These are phyloP conservation scores for Neofusicoccum umdonicola DNA, from an alignment of 2,329 filamentous ascomycete species.

Conservation along the genomic window DNA sequence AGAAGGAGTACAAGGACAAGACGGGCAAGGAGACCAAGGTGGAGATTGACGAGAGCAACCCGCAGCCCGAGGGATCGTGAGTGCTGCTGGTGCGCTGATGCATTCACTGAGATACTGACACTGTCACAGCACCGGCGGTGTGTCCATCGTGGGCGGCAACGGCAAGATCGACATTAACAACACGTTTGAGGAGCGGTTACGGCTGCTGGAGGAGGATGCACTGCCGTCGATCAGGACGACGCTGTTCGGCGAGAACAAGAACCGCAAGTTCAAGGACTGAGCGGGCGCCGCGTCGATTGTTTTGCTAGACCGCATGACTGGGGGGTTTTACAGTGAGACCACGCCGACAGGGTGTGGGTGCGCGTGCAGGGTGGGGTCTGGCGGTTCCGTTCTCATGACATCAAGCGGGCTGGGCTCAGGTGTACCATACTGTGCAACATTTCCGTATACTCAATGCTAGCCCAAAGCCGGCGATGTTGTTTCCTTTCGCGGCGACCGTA, in stretches of 20 bases:
- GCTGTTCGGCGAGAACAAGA: slow-evolving; percentile 90
- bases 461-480: neutral
- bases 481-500: neutral
- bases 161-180: slow-evolving; percentile 99
- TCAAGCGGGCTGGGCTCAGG: slow-evolving; percentile 12
- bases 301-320: neutral
- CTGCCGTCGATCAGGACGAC: slow-evolving; percentile 81
- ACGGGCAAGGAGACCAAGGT: slow-evolving; percentile 67
- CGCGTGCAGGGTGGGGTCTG: neutral
- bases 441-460: slow-evolving; percentile 8
- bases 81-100: slow-evolving; percentile 32
- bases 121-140: slow-evolving; percentile 71
- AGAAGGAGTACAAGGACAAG: slow-evolving; percentile 80
- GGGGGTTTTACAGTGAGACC: neutral
- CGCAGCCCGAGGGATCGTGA: slow-evolving; percentile 79
- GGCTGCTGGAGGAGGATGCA: slow-evolving; percentile 78
- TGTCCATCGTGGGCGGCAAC: slow-evolving; percentile 72
- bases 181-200: slow-evolving; percentile 89
- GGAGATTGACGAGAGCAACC: slow-evolving; percentile 73
- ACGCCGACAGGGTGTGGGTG: neutral
- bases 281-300: neutral
- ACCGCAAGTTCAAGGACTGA: slow-evolving; percentile 91
- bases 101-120: slow-evolving; percentile 3
- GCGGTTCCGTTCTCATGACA: slow-evolving; percentile 8
- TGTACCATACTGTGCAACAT: slow-evolving; percentile 17